Evolutionary conservation across 148 eudicot genomes (phyloP), one percentile per base, ranked within the genome.

Genomic region (Persicaria maculosa): DNA sequence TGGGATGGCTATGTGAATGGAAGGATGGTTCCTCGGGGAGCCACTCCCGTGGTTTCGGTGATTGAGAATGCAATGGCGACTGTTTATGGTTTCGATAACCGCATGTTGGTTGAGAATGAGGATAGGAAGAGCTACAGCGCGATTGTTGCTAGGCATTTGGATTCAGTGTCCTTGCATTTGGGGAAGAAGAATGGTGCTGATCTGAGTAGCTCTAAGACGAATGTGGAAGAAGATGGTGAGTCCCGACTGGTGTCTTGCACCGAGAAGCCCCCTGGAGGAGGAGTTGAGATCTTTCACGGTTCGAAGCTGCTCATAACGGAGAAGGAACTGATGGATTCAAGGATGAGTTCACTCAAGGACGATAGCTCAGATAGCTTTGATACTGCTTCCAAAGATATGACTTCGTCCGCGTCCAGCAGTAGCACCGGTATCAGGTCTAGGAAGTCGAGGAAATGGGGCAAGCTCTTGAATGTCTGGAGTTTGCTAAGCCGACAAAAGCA

Each of bases 1-100:
- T 94, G 97, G 98, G 97, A 94, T 70, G 98, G 95, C 48, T 88
- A 89, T 71, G 74, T 94, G 85, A 76, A 83, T 15, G 93, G 89
- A 15, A 79, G 88, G 73, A 83, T 43, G 52, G 9, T 62, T 40
- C 54, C 55, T 17, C 77, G 86, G 67, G 50, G 72, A 22, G 77
- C 76, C 2, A 75, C 89, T 1, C 96, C 97, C 0, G 85, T 92
- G 88, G 82, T 95, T 4, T 89, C 95, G 7, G 95, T 83, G 3
- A 90, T 88, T 14, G 98, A 92, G 71, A 92, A 86, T 81, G 90
- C 82, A 61, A 86, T 88, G 78, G 93, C 84, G 0, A 83, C 83
- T 0, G 82, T 80, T 0, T 83, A 83, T 73, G 70, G 70, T 12
- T 65, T 40, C 12, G 68, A 62, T 62, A 62, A 62, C 11, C 68